A percentile compares a stretch with the other conserved stretches of the same genome.
Conservation (phyloP, 768 basidiomycete genomes). For the Mrakia gelida region DNA sequence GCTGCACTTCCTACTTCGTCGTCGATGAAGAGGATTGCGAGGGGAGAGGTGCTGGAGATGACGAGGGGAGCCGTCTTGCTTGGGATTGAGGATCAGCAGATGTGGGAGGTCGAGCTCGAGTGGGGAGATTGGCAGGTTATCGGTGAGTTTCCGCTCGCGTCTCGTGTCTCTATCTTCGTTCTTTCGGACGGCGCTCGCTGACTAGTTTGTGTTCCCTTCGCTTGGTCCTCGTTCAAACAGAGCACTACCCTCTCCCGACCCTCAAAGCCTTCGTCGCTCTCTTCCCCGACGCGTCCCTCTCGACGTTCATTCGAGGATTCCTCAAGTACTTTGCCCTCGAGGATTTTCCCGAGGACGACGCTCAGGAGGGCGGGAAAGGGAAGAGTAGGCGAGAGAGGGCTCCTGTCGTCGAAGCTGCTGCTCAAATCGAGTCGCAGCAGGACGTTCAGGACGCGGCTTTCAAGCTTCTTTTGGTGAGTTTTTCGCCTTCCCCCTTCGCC, state of each 20-base stretch:
- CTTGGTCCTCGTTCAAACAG: conserved; percentile 47
- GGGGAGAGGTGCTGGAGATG: conserved; percentile 65
- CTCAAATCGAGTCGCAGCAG: conserved; percentile 31
- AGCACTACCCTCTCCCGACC: conserved; percentile 56
- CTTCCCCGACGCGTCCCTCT: conserved; percentile 60
- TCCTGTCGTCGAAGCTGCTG: conserved; percentile 24
- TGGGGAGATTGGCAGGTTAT: conserved; percentile 62
- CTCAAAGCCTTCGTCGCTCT: conserved; percentile 60
- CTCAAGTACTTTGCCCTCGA: conserved; percentile 57
- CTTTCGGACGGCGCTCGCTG: too few relatives aligned
- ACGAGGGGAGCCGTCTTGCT: conserved; percentile 72
- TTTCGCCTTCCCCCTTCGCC: too few relatives aligned
- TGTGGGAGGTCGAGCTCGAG: conserved; percentile 77
- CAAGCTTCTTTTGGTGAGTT: conserved; percentile 21
- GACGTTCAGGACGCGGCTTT: conserved; percentile 23
- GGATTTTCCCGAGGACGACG: neutral
- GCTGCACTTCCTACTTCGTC: conserved; percentile 32
- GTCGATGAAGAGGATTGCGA: conserved; percentile 44
- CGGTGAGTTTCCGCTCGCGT: conserved; percentile 49
- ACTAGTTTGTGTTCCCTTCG: too few relatives aligned
- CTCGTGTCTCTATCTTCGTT: too few relatives aligned
- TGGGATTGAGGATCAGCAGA: conserved; percentile 68
- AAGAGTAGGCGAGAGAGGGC: conserved; percentile 49
- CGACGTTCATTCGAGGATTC: conserved; percentile 62
- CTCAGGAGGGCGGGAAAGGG: conserved; percentile 34